Conservation (phyloP, 2,329 filamentous ascomycete species). For the Pyrenophora tritici-repentis region DNA sequence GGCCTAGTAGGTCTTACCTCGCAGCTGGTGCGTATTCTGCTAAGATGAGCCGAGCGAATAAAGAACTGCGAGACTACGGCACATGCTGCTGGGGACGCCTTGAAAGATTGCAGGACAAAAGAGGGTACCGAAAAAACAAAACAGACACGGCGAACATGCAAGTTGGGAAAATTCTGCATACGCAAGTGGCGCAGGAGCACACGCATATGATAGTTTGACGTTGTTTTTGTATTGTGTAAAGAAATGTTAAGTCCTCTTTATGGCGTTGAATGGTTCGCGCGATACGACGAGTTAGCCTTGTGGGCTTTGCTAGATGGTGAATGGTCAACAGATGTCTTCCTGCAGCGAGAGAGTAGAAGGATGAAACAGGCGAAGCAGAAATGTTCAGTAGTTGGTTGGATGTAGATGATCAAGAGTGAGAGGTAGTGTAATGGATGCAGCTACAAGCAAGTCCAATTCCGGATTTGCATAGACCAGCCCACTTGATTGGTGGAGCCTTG, state of each 20-base stretch:
- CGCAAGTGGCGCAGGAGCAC: conserved; percentile 12
- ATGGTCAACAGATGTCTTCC: background rate
- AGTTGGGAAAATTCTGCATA: conserved; percentile 10
- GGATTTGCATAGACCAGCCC: background rate
- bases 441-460: background rate
- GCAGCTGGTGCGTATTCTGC: background rate
- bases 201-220: conserved; percentile 12
- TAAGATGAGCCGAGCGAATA: conserved; percentile 5
- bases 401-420: no score
- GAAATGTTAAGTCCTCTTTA: background rate
- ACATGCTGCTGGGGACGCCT: conserved; percentile 3
- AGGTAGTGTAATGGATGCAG: background rate
- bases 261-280: conserved; percentile 1
- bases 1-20: background rate
- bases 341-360: background rate
- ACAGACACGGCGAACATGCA: conserved; percentile 2
- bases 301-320: no score
- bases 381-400: background rate
- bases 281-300: background rate
- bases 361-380: conserved; percentile 3
- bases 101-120: conserved; percentile 10
- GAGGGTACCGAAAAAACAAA: conserved; percentile 20
- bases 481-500: conserved; percentile 30
- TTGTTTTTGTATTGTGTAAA: conserved; percentile 10
- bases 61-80: background rate